A percentile compares a stretch with the other conserved stretches of the same genome.
phyloP scores from a whole-genome alignment of 257 asterid genomes.

The Nicotiana sylvestris region DNA sequence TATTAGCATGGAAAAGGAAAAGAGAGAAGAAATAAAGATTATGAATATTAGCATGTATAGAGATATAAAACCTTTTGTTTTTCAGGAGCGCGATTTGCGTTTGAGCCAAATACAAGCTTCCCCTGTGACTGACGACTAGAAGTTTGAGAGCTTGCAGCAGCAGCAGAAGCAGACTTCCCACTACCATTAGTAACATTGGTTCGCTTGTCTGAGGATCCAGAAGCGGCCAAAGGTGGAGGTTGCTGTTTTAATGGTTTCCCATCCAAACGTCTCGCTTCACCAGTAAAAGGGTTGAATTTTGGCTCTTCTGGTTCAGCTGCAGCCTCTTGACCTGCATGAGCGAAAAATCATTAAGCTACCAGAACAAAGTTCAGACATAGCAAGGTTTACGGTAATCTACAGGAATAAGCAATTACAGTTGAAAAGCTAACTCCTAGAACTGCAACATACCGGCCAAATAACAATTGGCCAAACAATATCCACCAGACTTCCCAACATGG shows the following conservation, averaged over 20 bases:
- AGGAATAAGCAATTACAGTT: not conserved
- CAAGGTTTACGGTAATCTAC: not conserved
- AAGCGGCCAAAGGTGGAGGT: slow-evolving; percentile 49
- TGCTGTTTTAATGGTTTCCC: slow-evolving; percentile 62
- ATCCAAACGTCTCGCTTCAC: slow-evolving; percentile 80
- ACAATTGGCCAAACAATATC: not conserved
- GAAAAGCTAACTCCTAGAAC: not conserved
- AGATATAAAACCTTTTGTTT: slow-evolving; percentile 44
- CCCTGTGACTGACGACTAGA: slow-evolving; percentile 76
- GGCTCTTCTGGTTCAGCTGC: slow-evolving; percentile 49
- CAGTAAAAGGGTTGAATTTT: slow-evolving; percentile 83
- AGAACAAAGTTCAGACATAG: not conserved
- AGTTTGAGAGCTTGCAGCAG: slow-evolving; percentile 60
- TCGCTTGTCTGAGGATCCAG: slow-evolving; percentile 47
- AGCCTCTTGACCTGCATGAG: slow-evolving; percentile 49
- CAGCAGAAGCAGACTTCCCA: slow-evolving; percentile 42
- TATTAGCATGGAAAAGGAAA: not conserved
- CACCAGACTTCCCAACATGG: not conserved
- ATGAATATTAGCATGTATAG: not conserved
- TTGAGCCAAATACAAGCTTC: slow-evolving; percentile 90
- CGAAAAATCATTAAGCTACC: not conserved
- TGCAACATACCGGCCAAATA: not conserved
- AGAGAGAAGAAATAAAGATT: not conserved
- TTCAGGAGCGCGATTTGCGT: slow-evolving; percentile 44
- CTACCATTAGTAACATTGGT: slow-evolving; percentile 31